Conservation (phyloP, 306 rosid species). For the Gynostemma pentaphyllum region DNA sequence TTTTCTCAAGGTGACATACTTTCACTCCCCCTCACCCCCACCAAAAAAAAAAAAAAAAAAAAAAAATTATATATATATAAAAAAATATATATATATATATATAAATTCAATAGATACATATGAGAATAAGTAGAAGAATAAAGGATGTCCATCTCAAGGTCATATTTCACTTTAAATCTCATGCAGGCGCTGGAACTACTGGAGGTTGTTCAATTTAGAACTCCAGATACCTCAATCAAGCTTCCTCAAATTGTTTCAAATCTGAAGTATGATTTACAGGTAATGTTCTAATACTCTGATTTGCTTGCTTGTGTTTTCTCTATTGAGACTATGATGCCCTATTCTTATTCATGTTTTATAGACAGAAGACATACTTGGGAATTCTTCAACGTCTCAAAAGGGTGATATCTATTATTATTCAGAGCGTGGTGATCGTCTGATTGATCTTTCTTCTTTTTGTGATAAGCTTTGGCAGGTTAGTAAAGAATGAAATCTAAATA, state of each 20-base stretch:
- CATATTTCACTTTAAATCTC: conserved; percentile 14
- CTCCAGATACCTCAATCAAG: conserved; percentile 58
- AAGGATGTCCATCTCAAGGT: too few relatives aligned
- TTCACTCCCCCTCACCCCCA: too few relatives aligned
- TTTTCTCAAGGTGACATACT: too few relatives aligned
- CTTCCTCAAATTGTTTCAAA: conserved; percentile 53
- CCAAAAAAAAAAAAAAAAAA: too few relatives aligned
- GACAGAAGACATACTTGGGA: conserved; percentile 68
- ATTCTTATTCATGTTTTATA: conserved; percentile 22
- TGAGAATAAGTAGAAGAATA: too few relatives aligned
- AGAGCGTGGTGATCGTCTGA: conserved; percentile 90
- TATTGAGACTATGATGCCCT: neutral
- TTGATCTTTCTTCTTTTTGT: conserved; percentile 71
- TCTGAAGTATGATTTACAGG: conserved; percentile 60
- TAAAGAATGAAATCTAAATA: conserved; percentile 2
- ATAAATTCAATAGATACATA: too few relatives aligned
- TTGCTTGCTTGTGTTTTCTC: conserved; percentile 8
- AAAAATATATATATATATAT: too few relatives aligned
- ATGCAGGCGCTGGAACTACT: conserved; percentile 80
- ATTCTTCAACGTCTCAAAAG: conserved; percentile 68
- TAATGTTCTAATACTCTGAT: conserved; percentile 26
- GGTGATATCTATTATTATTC: conserved; percentile 86
- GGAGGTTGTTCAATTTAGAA: conserved; percentile 83
- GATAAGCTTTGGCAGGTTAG: conserved; percentile 94
- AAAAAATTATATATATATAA: too few relatives aligned